Conservation (phyloP, 2,329 filamentous ascomycete species). For the Proliferodiscus dingleyae region DNA sequence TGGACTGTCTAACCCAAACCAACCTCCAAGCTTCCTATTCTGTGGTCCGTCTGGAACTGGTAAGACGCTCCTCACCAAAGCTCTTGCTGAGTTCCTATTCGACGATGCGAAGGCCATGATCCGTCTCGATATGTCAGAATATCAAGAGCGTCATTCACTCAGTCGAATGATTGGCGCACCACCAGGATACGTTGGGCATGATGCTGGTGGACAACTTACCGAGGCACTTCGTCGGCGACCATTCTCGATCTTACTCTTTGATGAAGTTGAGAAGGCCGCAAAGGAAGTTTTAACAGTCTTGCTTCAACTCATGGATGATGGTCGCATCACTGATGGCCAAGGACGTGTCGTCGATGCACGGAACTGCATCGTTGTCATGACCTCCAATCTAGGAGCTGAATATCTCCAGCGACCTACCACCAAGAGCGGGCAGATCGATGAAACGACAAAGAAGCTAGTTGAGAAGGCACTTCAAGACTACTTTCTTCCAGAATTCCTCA, state of each 20-base stretch:
- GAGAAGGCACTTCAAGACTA: conserved; percentile 89
- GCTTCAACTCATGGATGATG: conserved; percentile 99
- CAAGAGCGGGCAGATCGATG: conserved; percentile 80
- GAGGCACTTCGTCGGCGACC: conserved; percentile 90
- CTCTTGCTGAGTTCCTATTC: conserved; percentile 94
- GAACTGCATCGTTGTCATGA: conserved; percentile 99
- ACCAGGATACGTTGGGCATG: conserved; percentile 94
- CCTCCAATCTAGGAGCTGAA: conserved; percentile 92
- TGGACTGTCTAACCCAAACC: conserved; percentile 90
- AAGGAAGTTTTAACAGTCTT: conserved; percentile 96
- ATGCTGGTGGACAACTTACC: conserved; percentile 91
- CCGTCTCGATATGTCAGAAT: conserved; percentile 99
- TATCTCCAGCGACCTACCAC: conserved; percentile 76
- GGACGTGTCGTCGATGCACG: conserved; percentile 89
- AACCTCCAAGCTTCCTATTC: conserved; percentile 97
- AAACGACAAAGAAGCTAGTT: conserved; percentile 79
- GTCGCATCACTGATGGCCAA: conserved; percentile 96
- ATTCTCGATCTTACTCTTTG: conserved; percentile 96
- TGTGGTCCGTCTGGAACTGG: conserved; percentile 97
- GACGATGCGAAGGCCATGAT: conserved; percentile 98
- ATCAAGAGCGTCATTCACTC: conserved; percentile 92
- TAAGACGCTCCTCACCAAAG: conserved; percentile 96
- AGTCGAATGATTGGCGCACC: conserved; percentile 97
- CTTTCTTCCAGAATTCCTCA: conserved; percentile 97
- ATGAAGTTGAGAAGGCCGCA: conserved; percentile 97